Percentiles rank a stretch among this genome's conserved stretches.
Evolutionary conservation across 495 filamentous ascomycete species (phyloP).

Genomic region (Diplogelasinospora grovesii): DNA sequence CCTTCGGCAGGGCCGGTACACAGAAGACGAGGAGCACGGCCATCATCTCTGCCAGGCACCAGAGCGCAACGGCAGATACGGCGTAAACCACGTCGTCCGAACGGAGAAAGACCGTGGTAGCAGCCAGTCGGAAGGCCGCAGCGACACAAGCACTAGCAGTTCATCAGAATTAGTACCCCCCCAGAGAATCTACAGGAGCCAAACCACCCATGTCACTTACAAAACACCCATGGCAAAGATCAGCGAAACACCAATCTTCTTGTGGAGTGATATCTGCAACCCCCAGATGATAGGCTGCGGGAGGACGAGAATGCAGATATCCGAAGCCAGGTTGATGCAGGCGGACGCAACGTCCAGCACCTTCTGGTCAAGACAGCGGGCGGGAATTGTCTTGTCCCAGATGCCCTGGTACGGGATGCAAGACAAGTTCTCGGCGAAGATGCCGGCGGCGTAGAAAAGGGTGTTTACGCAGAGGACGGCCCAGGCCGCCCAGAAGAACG

Average conservation of each 20-base stretch:
- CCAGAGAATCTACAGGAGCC: too few relatives aligned
- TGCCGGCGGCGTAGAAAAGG: constrained; percentile 31
- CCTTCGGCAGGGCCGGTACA: constrained; percentile 6
- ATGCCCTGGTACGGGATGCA: constrained; percentile 34
- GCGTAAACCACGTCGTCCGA: constrained; percentile 1
- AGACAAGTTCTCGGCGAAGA: constrained; percentile 36
- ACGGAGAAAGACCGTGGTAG: constrained; percentile 24
- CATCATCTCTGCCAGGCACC: constrained; percentile 12
- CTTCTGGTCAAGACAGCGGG: constrained; percentile 22
- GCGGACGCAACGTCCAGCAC: constrained; percentile 19
- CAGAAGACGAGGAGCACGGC: constrained; percentile 11
- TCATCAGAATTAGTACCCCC: not conserved
- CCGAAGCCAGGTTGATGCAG: constrained; percentile 25
- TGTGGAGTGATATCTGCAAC: constrained; percentile 23
- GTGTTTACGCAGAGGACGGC: constrained; percentile 32
- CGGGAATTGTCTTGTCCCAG: constrained; percentile 21
- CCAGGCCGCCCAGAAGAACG: constrained; percentile 24
- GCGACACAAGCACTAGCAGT: not conserved
- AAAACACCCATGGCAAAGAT: constrained; percentile 34
- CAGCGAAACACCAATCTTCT: constrained; percentile 27
- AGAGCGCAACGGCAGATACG: constrained; percentile 1
- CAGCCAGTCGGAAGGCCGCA: not conserved
- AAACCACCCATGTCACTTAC: constrained; percentile 16
- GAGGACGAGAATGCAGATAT: constrained; percentile 30
- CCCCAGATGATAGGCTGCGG: constrained; percentile 32